These are phyloP conservation scores for Gastrolobium villosum DNA, from an alignment of 306 rosid species.

Conservation along the genomic window DNA sequence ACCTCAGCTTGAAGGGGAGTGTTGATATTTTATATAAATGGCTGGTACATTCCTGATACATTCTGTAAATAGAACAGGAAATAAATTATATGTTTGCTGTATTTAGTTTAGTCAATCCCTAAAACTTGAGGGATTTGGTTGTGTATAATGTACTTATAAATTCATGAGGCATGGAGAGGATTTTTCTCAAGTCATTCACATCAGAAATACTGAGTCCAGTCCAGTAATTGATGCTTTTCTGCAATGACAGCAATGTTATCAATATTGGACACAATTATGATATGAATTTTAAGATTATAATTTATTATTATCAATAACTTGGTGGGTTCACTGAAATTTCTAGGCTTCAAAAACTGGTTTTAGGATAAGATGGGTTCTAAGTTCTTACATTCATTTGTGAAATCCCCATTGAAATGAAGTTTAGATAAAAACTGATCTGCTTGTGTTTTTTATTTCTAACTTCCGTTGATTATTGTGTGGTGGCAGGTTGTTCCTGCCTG, in stretches of 20 bases:
- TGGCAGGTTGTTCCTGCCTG: slow-evolving; percentile 79
- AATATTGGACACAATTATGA: neutral
- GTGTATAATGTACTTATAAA: neutral
- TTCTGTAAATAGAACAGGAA: neutral
- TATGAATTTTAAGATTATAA: neutral
- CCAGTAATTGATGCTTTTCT: neutral
- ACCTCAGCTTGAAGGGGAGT: neutral
- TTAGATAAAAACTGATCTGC: neutral
- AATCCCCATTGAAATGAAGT: slow-evolving; percentile 23
- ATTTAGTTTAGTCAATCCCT: neutral
- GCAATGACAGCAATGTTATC: neutral
- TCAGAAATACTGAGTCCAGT: neutral
- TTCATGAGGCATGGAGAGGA: neutral
- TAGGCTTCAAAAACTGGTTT: slow-evolving; percentile 8
- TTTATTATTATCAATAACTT: neutral
- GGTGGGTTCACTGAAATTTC: slow-evolving; percentile 12
- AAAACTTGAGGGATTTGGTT: neutral
- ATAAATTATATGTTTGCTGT: neutral
- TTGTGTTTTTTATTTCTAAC: slow-evolving; percentile 40
- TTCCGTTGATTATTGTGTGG: slow-evolving; percentile 22
- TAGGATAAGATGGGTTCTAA: neutral
- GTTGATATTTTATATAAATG: no score
- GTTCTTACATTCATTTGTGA: neutral
- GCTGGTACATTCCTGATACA: neutral
- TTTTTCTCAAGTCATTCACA: neutral